Conservation (phyloP, 257 asterid species). For the Rhazya stricta region DNA sequence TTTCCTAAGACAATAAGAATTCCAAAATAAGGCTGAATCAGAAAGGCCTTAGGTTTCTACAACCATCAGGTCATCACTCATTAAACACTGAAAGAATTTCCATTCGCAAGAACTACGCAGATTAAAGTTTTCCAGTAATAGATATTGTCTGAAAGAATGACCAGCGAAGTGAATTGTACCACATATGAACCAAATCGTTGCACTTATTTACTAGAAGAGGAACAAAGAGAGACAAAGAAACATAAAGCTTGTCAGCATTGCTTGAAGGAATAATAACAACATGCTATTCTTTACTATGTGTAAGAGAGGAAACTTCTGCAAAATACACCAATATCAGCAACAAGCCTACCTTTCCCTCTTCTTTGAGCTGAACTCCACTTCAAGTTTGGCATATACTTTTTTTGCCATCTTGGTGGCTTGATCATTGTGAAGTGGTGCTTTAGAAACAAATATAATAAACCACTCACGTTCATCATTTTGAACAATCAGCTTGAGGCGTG, state of each 20-base stretch:
- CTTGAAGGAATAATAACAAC: background rate
- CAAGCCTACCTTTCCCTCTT: slow-evolving; percentile 83
- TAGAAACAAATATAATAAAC: slow-evolving; percentile 91
- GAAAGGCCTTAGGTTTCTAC: background rate
- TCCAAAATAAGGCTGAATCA: too few species aligned
- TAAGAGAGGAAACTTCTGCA: slow-evolving; percentile 3
- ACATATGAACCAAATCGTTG: background rate
- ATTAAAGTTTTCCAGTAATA: background rate
- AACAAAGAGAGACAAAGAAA: background rate
- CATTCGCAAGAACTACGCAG: background rate
- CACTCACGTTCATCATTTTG: slow-evolving; percentile 98
- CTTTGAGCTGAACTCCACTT: slow-evolving; percentile 95
- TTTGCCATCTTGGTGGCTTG: slow-evolving; percentile 98
- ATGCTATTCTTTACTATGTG: background rate
- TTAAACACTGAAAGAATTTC: background rate
- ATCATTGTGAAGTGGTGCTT: slow-evolving; percentile 91
- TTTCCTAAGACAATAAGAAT: too few species aligned
- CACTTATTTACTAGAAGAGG: background rate
- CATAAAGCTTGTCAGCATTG: background rate
- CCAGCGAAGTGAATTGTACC: background rate
- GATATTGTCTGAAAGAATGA: background rate
- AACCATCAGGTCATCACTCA: background rate
- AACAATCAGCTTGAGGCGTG: slow-evolving; percentile 92
- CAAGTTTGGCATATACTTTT: slow-evolving; percentile 85
- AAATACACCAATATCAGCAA: slow-evolving; percentile 10